A percentile compares a stretch with the other conserved stretches of the same genome.
Evolutionary conservation across 2,329 filamentous ascomycete genomes (phyloP).

Genomic region (Ceratocystis cubensis): DNA sequence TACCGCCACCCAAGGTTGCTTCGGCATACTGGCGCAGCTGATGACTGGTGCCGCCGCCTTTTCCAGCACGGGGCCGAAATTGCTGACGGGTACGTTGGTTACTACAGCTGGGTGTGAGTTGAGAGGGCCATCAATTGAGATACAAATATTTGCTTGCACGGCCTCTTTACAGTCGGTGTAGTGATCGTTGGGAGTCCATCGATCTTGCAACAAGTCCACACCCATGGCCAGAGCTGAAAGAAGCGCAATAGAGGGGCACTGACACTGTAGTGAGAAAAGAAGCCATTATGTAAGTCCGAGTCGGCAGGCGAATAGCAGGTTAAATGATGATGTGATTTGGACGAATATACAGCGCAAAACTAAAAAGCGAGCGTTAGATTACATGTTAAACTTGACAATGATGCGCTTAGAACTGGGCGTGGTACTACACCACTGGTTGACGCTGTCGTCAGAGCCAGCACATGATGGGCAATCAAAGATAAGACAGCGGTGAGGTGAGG

Average conservation of each 20-base stretch:
- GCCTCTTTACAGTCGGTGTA: too few species aligned
- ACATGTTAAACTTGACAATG: not conserved
- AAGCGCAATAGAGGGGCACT: conserved; percentile 24
- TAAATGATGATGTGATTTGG: conserved; percentile 8
- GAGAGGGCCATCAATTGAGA: not conserved
- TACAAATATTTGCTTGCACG: not conserved
- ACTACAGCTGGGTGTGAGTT: conserved; percentile 34
- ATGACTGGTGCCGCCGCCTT: conserved; percentile 76
- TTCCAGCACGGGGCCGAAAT: conserved; percentile 80
- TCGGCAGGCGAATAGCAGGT: not conserved
- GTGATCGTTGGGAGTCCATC: too few species aligned
- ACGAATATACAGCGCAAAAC: not conserved
- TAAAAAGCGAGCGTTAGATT: not conserved
- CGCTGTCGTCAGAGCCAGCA: not conserved
- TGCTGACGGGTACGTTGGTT: conserved; percentile 81
- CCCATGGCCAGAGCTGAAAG: not conserved
- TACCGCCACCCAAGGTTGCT: conserved; percentile 87
- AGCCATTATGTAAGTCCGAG: conserved; percentile 27
- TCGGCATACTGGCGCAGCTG: conserved; percentile 97
- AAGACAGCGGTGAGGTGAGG: not conserved
- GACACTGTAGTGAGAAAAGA: conserved; percentile 36
- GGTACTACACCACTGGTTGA: not conserved
- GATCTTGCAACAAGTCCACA: not conserved
- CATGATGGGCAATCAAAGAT: not conserved
- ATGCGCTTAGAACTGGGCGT: not conserved